Evolutionary conservation across 202 grass and related monocot genomes (phyloP).

Genomic region (Brachypodium distachyon): DNA sequence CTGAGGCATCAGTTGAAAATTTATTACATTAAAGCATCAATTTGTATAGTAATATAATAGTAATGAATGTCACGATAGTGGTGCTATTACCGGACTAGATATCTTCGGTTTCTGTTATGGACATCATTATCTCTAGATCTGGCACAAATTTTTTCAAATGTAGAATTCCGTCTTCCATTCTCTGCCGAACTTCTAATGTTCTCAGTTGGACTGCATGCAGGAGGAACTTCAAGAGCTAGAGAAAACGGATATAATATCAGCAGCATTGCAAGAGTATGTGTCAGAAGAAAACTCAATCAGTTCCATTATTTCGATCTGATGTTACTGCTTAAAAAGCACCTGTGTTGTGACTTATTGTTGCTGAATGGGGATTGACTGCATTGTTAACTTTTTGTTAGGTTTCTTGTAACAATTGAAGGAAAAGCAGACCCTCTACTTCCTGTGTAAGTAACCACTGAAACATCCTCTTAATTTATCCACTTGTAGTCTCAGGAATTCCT

Average conservation of each 20-base stretch:
- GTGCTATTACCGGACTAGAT: not conserved
- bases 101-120: not conserved
- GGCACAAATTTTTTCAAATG: not conserved
- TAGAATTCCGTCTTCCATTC: not conserved
- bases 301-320: not conserved
- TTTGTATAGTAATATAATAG: not conserved
- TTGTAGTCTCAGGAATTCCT: not conserved
- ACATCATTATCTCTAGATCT: not conserved
- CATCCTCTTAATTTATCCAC: not conserved
- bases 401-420: slow-evolving; percentile 42
- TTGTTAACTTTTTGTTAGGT: slow-evolving; percentile 34
- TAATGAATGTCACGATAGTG: not conserved
- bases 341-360: not conserved
- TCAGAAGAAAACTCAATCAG: not conserved
- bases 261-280: slow-evolving; percentile 64
- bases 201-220: slow-evolving; percentile 25
- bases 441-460: slow-evolving; percentile 65
- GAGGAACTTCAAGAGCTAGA: slow-evolving; percentile 71
- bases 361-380: slow-evolving; percentile 10
- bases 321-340: not conserved
- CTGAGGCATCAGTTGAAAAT: too few relatives aligned
- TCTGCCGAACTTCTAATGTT: not conserved
- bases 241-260: slow-evolving; percentile 68
- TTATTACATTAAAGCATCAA: not conserved
- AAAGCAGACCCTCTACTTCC: slow-evolving; percentile 78